Conservation (phyloP, 2,329 filamentous ascomycete species). For the Penicillium sp. region DNA sequence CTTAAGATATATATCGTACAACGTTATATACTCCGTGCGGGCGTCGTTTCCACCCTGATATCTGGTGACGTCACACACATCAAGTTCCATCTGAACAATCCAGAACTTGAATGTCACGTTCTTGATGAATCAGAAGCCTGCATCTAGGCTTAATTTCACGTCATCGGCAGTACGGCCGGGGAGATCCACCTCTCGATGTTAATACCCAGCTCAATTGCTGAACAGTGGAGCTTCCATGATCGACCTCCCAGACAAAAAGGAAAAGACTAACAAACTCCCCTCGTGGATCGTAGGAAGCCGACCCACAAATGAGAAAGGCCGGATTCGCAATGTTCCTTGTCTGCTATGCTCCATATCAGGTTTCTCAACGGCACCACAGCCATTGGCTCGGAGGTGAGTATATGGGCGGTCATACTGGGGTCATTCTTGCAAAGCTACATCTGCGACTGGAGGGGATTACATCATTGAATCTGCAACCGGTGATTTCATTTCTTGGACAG, state of each 20-base stretch:
- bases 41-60: conserved; percentile 1
- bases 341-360: background rate
- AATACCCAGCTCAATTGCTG: background rate
- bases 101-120: background rate
- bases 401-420: conserved; percentile 12
- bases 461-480: conserved; percentile 11
- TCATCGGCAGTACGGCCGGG: background rate
- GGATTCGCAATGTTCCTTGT: conserved; percentile 6
- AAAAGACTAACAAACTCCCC: background rate
- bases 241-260: background rate
- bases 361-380: background rate
- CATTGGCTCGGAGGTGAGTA: background rate
- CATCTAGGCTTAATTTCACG: background rate
- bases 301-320: conserved; percentile 3
- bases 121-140: background rate
- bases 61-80: background rate
- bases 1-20: too few species aligned
- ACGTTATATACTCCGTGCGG: background rate
- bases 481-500: background rate
- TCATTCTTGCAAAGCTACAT: background rate
- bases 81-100: background rate
- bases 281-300: background rate
- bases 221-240: background rate
- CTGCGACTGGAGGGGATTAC: conserved; percentile 6
- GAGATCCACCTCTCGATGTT: background rate